phyloP scores from a whole-genome alignment of 2,329 filamentous ascomycete species.

The Cyclaneusma minus region DNA sequence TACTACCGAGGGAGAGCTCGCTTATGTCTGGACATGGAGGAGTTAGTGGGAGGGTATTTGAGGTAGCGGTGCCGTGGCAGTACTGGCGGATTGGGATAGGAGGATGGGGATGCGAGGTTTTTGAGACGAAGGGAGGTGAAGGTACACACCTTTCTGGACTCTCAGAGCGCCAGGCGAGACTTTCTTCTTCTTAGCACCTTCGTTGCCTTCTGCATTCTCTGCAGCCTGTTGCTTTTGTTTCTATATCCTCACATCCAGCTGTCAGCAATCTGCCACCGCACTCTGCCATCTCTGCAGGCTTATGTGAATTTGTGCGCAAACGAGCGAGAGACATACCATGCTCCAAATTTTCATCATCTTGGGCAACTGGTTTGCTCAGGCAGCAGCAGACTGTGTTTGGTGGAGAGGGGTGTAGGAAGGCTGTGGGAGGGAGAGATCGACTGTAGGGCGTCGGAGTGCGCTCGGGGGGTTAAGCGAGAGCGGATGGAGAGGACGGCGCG shows the following conservation, averaged over 20 bases:
- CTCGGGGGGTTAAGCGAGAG: no score
- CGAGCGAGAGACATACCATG: conserved; percentile 48
- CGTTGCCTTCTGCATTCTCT: conserved; percentile 61
- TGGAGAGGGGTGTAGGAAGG: no score
- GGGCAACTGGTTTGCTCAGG: no score
- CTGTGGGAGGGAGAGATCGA: no score
- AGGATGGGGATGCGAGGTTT: no score
- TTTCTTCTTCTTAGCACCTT: conserved; percentile 87
- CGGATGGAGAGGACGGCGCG: no score
- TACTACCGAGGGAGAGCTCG: conserved; percentile 62
- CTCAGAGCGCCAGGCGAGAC: conserved; percentile 91
- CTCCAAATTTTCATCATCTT: conserved; percentile 99
- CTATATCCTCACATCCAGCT: conserved; percentile 28
- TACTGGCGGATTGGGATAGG: conserved; percentile 1
- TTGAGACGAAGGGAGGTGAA: not conserved
- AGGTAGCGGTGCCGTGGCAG: not conserved
- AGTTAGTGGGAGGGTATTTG: conserved; percentile 1
- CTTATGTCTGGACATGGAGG: conserved; percentile 47
- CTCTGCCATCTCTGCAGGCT: conserved; percentile 4
- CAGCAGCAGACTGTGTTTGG: no score
- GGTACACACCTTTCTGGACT: conserved; percentile 71
- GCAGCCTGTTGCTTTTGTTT: conserved; percentile 96
- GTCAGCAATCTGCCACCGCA: not conserved
- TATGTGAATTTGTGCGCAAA: conserved; percentile 3
- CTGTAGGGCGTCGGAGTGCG: no score